Evolutionary conservation across 2,329 filamentous ascomycete species (phyloP), one percentile per base, ranked within the genome.

Genomic region (Aspergillus jensenii): DNA sequence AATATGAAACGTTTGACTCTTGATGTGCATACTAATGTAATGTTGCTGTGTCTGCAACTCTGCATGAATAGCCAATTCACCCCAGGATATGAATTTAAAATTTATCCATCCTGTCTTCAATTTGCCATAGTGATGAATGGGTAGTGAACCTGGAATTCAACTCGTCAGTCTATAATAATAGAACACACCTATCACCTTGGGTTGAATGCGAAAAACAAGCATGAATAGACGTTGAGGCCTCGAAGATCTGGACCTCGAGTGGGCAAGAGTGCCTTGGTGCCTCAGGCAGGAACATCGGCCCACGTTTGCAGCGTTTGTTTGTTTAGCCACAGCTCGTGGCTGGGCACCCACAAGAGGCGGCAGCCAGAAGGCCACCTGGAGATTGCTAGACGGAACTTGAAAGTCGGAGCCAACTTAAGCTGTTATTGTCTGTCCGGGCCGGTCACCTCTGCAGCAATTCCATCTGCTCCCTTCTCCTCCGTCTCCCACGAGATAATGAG

Each of bases 301-400:
- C 72, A 56, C 73, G 73, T 74, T 76, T 76, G 74, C 67, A 71
- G 51, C 68, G 71, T 76, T 76, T 76, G 72, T 15, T 71, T 40
- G 59, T 11, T n/a, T 49, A 64, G 62, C 62, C 62, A 62, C 59
- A 51, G 41, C 43, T 23, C 55, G 65, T 67, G 67, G 64, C 65
- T 68, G 15, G 60, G 53, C 55, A 55, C 65, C 64, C 69, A 68
- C 68, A 70, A 31, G 64, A 68, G 65, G 65, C 71, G 71, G 35
- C 35, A 37, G 35, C 35, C 35, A 37, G 73, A 74, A 74, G 74
- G 74, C 71, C 74, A 76, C 72, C 71, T 76, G 68, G 69, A 70
- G 68, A 67, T 68, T 58, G 52, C 45, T 53, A 37, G 52, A 41
- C 45, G 37, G 35, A 43, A 47, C n/a, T 48, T 39, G 40, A 52